Conservation (phyloP, 495 filamentous ascomycete genomes). For the Letharia lupina region DNA sequence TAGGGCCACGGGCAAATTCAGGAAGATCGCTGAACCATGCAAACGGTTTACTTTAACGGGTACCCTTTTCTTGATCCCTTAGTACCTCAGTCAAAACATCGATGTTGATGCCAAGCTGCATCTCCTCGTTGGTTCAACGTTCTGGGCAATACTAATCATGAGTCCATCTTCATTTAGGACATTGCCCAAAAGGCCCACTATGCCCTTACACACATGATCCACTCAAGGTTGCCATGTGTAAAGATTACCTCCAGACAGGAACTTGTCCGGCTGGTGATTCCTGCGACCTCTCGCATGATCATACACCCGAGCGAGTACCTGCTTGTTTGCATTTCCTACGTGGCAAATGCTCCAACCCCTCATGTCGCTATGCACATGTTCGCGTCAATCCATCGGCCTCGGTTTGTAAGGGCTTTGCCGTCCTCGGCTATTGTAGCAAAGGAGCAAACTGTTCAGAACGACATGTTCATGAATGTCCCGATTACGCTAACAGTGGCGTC, state of each 20-base stretch:
- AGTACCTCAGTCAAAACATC: neutral
- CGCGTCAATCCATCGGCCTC: constrained; percentile 70
- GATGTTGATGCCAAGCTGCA: constrained; percentile 10
- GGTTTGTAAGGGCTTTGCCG: constrained; percentile 78
- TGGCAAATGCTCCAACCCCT: constrained; percentile 79
- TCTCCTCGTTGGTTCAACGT: neutral
- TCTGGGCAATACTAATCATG: constrained; percentile 26
- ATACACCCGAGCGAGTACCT: constrained; percentile 76
- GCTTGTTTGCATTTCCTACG: constrained; percentile 83
- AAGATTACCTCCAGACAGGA: constrained; percentile 71
- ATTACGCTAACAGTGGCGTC: constrained; percentile 81
- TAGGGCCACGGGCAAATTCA: constrained; percentile 30
- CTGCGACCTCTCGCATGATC: constrained; percentile 91
- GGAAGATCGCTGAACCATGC: constrained; percentile 73
- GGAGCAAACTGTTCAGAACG: constrained; percentile 70
- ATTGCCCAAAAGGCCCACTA: constrained; percentile 66
- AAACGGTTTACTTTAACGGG: constrained; percentile 85
- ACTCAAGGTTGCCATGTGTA: constrained; percentile 85
- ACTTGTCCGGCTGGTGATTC: constrained; percentile 68
- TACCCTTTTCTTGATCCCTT: constrained; percentile 46
- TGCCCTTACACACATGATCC: constrained; percentile 84
- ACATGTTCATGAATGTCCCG: constrained; percentile 85
- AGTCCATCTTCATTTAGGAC: constrained; percentile 48
- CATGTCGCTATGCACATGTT: constrained; percentile 86
- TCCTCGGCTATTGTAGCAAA: constrained; percentile 83